Evolutionary conservation across 2,329 filamentous ascomycete species (phyloP), one percentile per base, ranked within the genome.

Genomic region (Ceratocystis ficicola): DNA sequence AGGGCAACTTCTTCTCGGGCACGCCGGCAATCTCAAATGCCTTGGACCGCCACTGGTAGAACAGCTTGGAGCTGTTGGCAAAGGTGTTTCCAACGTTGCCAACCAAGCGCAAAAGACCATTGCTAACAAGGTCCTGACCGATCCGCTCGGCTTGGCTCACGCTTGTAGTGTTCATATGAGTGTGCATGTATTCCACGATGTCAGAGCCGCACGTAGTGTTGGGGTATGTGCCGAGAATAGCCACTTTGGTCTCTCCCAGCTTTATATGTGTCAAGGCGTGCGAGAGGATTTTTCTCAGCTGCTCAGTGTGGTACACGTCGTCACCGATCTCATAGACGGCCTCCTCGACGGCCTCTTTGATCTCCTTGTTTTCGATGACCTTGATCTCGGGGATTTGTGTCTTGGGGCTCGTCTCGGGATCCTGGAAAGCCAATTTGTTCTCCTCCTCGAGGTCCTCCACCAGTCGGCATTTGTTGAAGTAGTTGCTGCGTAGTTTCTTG

Each of bases 381-480:
- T 96, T 95, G 76, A 99, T 95, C 73, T 91, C 92, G 57, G 89
- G 89, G 50, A 90, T 88, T 44, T 76, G 75, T 65, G 83, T 81
- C 74, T 85, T 80, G 2, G 88, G 87, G 74, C 88, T 91, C 44
- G 75, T 79, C 71, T 87, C 83, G 1, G 91, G 90, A 70, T 92
- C 90, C 75, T 96, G 91, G 76, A 99, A 99, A 48, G 92, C 94
- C 65, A 99, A 83, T 77, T 99, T 97, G 75, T 96, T 96, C 79
- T 99, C 95, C 76, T 99, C 94, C 75, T 99, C 94, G 68, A 97
- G 78, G 73, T 99, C 94, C 74, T 99, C 95, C 5, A 97, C 88
- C 69, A 96, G 80, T 62, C 95, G 87, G 75, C 94, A 99, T 77
- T 97, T 99, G 80, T 97, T 99, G 82, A 97, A 97, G 77, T 99